These are phyloP conservation scores for Ceratopteris richardii DNA, from an alignment of 75 land plant genomes.

Conservation along the genomic window DNA sequence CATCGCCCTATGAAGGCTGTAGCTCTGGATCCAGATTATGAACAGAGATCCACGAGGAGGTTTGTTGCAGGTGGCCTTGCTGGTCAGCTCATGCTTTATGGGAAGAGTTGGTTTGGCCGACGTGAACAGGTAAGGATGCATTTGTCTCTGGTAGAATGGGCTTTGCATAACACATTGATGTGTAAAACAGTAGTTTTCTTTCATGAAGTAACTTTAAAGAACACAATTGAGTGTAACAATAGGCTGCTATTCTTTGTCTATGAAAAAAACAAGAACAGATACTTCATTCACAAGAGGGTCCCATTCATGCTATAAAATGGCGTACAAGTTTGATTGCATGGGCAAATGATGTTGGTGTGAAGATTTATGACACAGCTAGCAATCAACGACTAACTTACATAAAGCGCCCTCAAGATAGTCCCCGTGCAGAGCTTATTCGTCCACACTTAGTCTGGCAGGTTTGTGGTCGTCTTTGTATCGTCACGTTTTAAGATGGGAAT, in stretches of 20 bases:
- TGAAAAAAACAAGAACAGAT: slow-evolving; percentile 29
- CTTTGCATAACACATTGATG: neutral
- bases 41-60: slow-evolving; percentile 55
- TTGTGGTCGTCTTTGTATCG: neutral
- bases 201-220: too few relatives aligned
- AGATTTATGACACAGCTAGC: slow-evolving; percentile 81
- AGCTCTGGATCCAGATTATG: slow-evolving; percentile 89
- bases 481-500: neutral
- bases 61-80: slow-evolving; percentile 94
- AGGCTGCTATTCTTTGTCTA: too few relatives aligned
- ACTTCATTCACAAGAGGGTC: slow-evolving; percentile 92
- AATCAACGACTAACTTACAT: slow-evolving; percentile 85
- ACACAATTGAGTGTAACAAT: too few relatives aligned
- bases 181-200: neutral
- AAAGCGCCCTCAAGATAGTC: slow-evolving; percentile 70
- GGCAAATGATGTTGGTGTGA: slow-evolving; percentile 98
- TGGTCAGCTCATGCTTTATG: slow-evolving; percentile 68
- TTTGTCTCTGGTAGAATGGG: neutral
- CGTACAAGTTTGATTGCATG: slow-evolving; percentile 87
- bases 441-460: slow-evolving; percentile 99
- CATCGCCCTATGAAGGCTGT: slow-evolving; percentile 96
- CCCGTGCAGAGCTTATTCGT: slow-evolving; percentile 69
- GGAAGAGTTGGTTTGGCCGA: slow-evolving; percentile 83
- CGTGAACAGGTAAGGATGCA: slow-evolving; percentile 65
- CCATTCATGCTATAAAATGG: slow-evolving; percentile 93